Evolutionary conservation across 2,329 filamentous ascomycete species (phyloP).

Genomic region (Pleoardoris graminearum): DNA sequence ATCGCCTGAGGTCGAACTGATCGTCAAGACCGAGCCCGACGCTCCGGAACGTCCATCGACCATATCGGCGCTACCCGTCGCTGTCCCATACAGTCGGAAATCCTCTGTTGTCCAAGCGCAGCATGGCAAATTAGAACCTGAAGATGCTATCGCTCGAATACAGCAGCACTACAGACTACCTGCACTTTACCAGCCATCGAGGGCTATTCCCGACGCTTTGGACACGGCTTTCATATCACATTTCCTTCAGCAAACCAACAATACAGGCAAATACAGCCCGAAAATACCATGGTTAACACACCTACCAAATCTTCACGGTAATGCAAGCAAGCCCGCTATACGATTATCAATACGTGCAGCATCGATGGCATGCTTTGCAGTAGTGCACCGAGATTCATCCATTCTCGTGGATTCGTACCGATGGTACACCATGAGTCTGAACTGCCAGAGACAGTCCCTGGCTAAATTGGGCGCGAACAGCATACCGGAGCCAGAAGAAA

Average conservation of each 20-base stretch:
- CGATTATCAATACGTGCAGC: conserved; percentile 37
- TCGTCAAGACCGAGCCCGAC: conserved; percentile 6
- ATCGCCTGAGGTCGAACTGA: conserved; percentile 1
- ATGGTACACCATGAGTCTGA: conserved; percentile 38
- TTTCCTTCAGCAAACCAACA: conserved; percentile 34
- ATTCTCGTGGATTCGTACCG: conserved; percentile 38
- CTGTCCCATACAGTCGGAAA: conserved; percentile 5
- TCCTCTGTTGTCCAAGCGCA: neutral
- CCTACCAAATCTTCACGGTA: conserved; percentile 25
- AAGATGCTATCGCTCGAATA: conserved; percentile 28
- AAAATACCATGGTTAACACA: conserved; percentile 34
- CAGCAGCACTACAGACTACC: conserved; percentile 31
- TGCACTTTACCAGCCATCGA: conserved; percentile 30
- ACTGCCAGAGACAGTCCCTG: conserved; percentile 29
- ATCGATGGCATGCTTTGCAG: conserved; percentile 40
- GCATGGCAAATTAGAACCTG: conserved; percentile 15
- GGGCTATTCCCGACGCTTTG: conserved; percentile 24
- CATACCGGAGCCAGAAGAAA: conserved; percentile 36
- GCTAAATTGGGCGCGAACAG: conserved; percentile 14
- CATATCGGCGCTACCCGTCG: conserved; percentile 6
- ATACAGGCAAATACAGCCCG: conserved; percentile 17
- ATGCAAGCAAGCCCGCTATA: conserved; percentile 27
- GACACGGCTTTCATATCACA: conserved; percentile 37
- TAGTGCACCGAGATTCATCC: conserved; percentile 31
- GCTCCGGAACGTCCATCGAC: neutral